phyloP scores from a whole-genome alignment of 78 protist genomes.

The Emiliania huxleyi region DNA sequence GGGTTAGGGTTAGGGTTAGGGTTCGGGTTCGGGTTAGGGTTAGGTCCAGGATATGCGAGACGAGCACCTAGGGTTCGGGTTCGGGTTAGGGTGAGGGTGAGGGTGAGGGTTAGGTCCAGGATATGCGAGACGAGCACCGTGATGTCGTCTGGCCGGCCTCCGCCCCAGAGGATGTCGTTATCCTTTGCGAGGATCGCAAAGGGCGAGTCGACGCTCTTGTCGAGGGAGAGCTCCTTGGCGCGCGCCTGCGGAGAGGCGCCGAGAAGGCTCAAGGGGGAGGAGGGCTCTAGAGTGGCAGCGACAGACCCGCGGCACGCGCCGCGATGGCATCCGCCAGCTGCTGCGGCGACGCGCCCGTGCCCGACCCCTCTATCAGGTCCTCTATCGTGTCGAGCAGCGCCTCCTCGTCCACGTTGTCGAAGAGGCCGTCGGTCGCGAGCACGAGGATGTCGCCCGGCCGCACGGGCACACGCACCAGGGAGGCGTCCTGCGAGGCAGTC shows the following conservation, averaged over 20 bases:
- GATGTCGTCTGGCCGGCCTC: background rate
- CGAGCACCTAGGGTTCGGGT: too few species aligned
- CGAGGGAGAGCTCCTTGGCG: background rate
- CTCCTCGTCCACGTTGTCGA: background rate
- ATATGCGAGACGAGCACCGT: background rate
- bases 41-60: background rate
- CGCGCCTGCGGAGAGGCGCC: too few species aligned
- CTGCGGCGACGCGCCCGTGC: background rate
- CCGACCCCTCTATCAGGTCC: background rate
- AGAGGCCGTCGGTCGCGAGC: slow-evolving; percentile 7
- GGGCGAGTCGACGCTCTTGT: background rate
- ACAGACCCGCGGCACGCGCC: too few species aligned
- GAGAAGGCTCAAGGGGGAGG: too few species aligned
- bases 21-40: too few species aligned
- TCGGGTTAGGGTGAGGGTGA: too few species aligned
- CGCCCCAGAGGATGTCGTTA: background rate
- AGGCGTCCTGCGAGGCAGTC: background rate
- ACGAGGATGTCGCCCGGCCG: background rate
- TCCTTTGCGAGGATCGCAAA: background rate
- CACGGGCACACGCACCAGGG: background rate
- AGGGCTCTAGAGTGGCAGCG: too few species aligned
- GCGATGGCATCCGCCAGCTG: background rate
- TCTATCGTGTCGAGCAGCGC: background rate
- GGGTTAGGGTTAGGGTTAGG: too few species aligned
- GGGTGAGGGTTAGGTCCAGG: too few species aligned